Percentiles rank a stretch among this genome's conserved stretches.
Conservation (phyloP, 2,329 filamentous ascomycete genomes). For the Curvularia sp. region DNA sequence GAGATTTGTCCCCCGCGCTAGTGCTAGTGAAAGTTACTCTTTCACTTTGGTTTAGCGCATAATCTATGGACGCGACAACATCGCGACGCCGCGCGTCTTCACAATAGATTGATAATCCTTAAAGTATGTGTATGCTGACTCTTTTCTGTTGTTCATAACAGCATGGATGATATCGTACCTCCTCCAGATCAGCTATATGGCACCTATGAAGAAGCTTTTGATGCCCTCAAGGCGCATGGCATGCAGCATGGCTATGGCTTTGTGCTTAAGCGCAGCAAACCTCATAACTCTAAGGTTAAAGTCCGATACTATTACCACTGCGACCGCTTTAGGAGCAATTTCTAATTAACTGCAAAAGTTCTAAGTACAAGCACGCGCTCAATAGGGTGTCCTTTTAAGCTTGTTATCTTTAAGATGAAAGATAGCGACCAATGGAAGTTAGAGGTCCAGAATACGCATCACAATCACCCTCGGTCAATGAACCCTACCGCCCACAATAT, state of each 20-base stretch:
- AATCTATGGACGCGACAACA: slow-evolving; percentile 16
- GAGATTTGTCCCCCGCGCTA: slow-evolving; percentile 14
- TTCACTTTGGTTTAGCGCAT: slow-evolving; percentile 12
- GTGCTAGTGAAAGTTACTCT: slow-evolving; percentile 14
- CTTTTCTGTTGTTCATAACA: slow-evolving; percentile 1
- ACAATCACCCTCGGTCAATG: neutral
- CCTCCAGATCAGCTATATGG: slow-evolving; percentile 4
- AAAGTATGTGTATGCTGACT: slow-evolving; percentile 8
- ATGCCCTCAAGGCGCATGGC: too few relatives aligned
- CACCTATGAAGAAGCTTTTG: too few relatives aligned
- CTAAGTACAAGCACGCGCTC: neutral
- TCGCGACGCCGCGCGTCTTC: slow-evolving; percentile 11
- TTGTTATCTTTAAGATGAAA: neutral
- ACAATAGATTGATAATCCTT: slow-evolving; percentile 4
- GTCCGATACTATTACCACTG: neutral
- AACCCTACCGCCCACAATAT: neutral
- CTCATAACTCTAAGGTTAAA: neutral
- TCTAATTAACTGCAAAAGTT: neutral
- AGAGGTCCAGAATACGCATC: neutral
- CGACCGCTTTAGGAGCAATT: neutral
- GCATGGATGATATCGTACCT: neutral
- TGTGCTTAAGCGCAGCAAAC: too few relatives aligned
- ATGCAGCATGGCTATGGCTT: too few relatives aligned
- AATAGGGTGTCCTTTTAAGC: neutral
- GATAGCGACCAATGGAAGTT: neutral